Evolutionary conservation across 129 eudicot species (phyloP).

Genomic region (carrot (Daucus carota)): DNA sequence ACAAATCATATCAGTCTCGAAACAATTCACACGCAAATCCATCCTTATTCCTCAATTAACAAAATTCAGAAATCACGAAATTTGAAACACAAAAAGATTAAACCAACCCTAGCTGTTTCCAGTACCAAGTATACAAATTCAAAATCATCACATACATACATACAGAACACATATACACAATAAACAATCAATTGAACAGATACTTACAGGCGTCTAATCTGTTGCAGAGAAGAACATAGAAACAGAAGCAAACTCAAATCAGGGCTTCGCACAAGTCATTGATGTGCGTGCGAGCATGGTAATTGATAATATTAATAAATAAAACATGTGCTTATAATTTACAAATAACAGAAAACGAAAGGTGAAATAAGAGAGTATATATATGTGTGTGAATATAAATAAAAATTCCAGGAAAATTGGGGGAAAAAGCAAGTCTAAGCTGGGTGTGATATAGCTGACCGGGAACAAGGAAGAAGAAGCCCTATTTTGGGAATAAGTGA

Average conservation of each 20-base stretch:
- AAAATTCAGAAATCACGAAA: no score
- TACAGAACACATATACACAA: neutral
- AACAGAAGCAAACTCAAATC: constrained; percentile 25
- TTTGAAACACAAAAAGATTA: no score
- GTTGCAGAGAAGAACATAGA: no score
- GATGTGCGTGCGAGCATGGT: no score
- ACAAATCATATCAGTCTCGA: no score
- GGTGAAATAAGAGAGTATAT: neutral
- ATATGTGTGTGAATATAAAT: no score
- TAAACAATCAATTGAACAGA: neutral
- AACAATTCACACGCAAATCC: no score
- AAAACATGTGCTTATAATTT: no score
- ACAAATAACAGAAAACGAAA: neutral
- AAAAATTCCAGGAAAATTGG: constrained; percentile 17
- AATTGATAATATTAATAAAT: no score
- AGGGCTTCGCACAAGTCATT: constrained; percentile 30
- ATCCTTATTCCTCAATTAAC: no score
- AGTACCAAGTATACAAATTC: no score
- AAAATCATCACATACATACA: neutral
- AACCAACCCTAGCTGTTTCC: no score
- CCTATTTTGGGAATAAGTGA: constrained; percentile 14
- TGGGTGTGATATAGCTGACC: constrained; percentile 21
- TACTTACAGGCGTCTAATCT: neutral
- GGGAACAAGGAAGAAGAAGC: neutral
- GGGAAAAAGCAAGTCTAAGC: constrained; percentile 5